Evolutionary conservation across 345 rosid species (phyloP).

Genomic region (Dovyalis caffra): DNA sequence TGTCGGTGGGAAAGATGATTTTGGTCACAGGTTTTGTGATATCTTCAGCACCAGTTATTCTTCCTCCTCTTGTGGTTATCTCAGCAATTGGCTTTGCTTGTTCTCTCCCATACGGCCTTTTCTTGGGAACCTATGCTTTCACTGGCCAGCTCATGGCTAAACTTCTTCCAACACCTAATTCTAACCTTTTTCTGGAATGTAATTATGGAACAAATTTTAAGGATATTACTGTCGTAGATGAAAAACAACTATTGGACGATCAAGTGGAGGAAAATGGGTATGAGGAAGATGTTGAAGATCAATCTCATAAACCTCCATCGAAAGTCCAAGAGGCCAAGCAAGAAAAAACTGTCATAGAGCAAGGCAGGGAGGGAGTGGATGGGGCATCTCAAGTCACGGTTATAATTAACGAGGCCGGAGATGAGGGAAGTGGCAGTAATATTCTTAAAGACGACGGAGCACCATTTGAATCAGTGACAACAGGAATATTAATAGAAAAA

Average conservation of each 20-base stretch:
- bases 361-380: neutral
- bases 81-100: constrained; percentile 54
- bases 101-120: constrained; percentile 59
- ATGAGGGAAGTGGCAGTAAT: constrained; percentile 9
- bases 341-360: constrained; percentile 1
- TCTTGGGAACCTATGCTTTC: constrained; percentile 68
- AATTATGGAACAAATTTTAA: neutral
- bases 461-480: constrained; percentile 17
- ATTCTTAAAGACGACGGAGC: neutral
- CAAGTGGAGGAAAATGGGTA: constrained; percentile 12
- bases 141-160: constrained; percentile 65
- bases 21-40: constrained; percentile 49
- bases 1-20: constrained; percentile 54
- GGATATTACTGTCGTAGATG: neutral
- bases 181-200: neutral
- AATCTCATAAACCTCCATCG: too few relatives aligned
- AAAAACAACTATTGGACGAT: neutral
- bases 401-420: constrained; percentile 11
- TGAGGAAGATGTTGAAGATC: constrained; percentile 1
- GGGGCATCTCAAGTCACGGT: constrained; percentile 7
- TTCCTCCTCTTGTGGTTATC: constrained; percentile 64
- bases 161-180: constrained; percentile 49
- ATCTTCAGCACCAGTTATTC: constrained; percentile 55
- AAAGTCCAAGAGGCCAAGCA: neutral
- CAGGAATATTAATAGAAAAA: too few relatives aligned